Percentiles rank a stretch among this genome's conserved stretches.
Conservation (phyloP, 2,329 filamentous ascomycete species). For the Verticillium dahliae region DNA sequence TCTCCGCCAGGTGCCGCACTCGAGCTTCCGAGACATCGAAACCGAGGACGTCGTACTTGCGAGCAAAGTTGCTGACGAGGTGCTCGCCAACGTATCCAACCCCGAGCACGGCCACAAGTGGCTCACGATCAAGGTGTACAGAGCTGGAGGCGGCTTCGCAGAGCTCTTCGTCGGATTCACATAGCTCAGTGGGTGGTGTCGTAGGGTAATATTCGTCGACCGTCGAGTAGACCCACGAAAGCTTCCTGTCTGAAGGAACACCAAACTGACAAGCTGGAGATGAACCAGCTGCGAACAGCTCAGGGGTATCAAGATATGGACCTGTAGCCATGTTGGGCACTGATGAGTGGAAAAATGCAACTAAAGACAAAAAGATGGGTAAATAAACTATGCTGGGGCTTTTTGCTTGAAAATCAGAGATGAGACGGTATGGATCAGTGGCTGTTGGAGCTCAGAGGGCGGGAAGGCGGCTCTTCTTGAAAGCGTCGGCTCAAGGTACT, state of each 20-base stretch:
- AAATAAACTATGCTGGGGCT: no score
- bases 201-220: slow-evolving; percentile 9
- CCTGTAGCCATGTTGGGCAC: background rate
- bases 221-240: slow-evolving; percentile 5
- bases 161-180: slow-evolving; percentile 12
- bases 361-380: background rate
- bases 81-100: slow-evolving; percentile 47
- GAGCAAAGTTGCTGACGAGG: slow-evolving; percentile 36
- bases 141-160: slow-evolving; percentile 6
- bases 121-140: slow-evolving; percentile 15
- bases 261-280: slow-evolving; percentile 5
- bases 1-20: slow-evolving; percentile 22
- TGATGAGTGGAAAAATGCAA: background rate
- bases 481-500: background rate
- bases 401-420: no score
- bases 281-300: background rate
- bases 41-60: slow-evolving; percentile 33
- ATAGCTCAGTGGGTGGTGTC: slow-evolving; percentile 12
- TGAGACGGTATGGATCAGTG: no score
- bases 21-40: slow-evolving; percentile 39
- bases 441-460: no score
- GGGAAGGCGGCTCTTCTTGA: background rate
- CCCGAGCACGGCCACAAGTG: slow-evolving; percentile 41
- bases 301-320: background rate
- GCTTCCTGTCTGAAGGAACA: slow-evolving; percentile 1